Evolutionary conservation across 164 flowering plant species (phyloP).

Genomic region (Tetrastigma voinierianum): DNA sequence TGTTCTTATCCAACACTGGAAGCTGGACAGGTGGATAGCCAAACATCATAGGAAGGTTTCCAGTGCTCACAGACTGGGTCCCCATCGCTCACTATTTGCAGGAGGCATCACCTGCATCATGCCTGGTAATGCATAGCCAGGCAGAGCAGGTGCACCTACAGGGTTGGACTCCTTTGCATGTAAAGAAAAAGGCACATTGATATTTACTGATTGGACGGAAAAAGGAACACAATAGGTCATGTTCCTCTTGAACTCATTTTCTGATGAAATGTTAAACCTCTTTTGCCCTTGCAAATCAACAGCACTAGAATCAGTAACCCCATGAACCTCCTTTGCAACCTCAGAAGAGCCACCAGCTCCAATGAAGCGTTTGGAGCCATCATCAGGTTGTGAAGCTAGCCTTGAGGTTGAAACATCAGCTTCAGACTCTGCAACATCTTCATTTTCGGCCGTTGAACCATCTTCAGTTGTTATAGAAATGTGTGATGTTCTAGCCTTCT

Average conservation of each 20-base stretch:
- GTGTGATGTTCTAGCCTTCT: constrained; percentile 49
- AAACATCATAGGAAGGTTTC: constrained; percentile 52
- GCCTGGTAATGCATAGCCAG: constrained; percentile 39
- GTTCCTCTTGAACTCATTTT: constrained; percentile 42
- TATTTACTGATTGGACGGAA: constrained; percentile 37
- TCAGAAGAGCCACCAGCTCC: constrained; percentile 38
- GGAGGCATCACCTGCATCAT: constrained; percentile 46
- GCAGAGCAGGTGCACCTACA: constrained; percentile 25
- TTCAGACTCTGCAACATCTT: constrained; percentile 92
- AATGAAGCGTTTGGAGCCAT: constrained; percentile 33
- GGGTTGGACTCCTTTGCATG: constrained; percentile 39
- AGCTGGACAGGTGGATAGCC: constrained; percentile 76
- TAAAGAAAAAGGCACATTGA: constrained; percentile 38
- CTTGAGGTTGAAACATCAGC: constrained; percentile 69
- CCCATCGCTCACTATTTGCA: constrained; percentile 43
- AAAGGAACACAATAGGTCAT: constrained; percentile 37
- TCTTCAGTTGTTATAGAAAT: constrained; percentile 76
- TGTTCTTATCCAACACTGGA: constrained; percentile 63
- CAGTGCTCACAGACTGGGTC: constrained; percentile 38
- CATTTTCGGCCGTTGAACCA: constrained; percentile 82
- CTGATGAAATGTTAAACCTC: constrained; percentile 33
- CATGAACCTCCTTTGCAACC: constrained; percentile 42
- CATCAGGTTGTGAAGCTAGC: constrained; percentile 42
- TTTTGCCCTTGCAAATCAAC: constrained; percentile 42
- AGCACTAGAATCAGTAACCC: constrained; percentile 28